Conservation (phyloP, 805 yeast genomes). For the Ogataea glucozyma region DNA sequence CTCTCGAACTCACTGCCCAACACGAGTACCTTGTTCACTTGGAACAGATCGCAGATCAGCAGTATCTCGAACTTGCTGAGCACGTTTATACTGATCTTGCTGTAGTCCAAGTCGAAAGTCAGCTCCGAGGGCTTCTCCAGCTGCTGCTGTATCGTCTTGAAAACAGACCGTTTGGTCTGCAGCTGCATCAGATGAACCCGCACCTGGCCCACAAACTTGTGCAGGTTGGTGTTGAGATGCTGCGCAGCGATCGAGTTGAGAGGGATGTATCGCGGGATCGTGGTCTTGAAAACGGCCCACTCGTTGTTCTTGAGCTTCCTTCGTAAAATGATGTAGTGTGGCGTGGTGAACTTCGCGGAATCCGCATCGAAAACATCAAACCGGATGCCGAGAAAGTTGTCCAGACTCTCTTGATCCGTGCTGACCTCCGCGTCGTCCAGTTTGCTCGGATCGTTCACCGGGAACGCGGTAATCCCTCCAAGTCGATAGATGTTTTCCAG, state of each 20-base stretch:
- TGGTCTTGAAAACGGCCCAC: conserved; percentile 38
- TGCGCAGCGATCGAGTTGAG: conserved; percentile 24
- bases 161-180: conserved; percentile 23
- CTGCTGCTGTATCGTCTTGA: conserved; percentile 16
- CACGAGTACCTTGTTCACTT: conserved; percentile 21
- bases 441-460: conserved; percentile 40
- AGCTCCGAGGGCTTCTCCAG: conserved; percentile 19
- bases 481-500: conserved; percentile 49
- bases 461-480: conserved; percentile 53
- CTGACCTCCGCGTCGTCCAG: neutral
- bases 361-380: conserved; percentile 44
- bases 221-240: conserved; percentile 29
- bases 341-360: conserved; percentile 34
- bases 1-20: conserved; percentile 12
- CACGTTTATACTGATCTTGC: conserved; percentile 28
- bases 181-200: conserved; percentile 28
- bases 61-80: conserved; percentile 23
- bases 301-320: conserved; percentile 26
- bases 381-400: conserved; percentile 47
- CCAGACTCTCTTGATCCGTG: conserved; percentile 18
- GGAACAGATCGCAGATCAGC: conserved; percentile 25
- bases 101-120: conserved; percentile 30
- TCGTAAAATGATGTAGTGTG: conserved; percentile 50
- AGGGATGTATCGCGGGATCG: conserved; percentile 36
- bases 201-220: conserved; percentile 28